These are phyloP conservation scores for Hemileia vastatrix DNA, from an alignment of 1,284 basidiomycete genomes.

Conservation along the genomic window DNA sequence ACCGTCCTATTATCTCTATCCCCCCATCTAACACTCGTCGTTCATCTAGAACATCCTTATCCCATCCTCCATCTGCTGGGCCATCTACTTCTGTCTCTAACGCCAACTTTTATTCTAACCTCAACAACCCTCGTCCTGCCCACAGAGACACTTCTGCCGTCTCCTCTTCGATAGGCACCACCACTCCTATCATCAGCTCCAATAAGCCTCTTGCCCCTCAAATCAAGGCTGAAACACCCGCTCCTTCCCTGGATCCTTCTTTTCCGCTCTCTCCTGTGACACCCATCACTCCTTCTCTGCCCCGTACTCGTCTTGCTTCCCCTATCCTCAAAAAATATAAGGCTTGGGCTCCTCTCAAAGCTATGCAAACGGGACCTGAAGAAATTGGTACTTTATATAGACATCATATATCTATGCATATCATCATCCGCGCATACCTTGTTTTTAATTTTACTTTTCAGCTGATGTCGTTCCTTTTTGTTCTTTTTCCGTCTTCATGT, in stretches of 20 bases:
- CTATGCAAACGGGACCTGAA: conserved; percentile 15
- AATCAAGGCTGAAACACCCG: not conserved
- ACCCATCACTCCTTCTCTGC: not conserved
- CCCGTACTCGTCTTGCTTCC: not conserved
- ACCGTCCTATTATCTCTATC: not conserved
- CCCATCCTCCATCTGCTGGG: not conserved
- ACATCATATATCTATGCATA: not conserved
- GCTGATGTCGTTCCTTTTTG: no score
- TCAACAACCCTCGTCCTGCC: conserved; percentile 1
- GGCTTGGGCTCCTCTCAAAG: conserved; percentile 21
- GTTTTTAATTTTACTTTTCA: no score
- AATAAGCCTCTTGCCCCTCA: not conserved
- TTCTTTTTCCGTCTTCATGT: no score
- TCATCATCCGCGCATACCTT: not conserved
- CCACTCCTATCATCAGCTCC: not conserved
- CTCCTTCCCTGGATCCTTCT: no score
- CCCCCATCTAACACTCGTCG: not conserved
- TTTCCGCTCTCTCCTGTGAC: not conserved
- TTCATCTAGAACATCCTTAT: not conserved
- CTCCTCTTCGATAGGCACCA: not conserved
- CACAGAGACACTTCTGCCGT: not conserved
- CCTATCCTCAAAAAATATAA: conserved; percentile 13
- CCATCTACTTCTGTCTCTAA: not conserved
- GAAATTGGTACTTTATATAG: not conserved
- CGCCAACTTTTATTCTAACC: not conserved